phyloP scores from a whole-genome alignment of 352 stramenopile species.

The Globisporangium carolinianum region DNA sequence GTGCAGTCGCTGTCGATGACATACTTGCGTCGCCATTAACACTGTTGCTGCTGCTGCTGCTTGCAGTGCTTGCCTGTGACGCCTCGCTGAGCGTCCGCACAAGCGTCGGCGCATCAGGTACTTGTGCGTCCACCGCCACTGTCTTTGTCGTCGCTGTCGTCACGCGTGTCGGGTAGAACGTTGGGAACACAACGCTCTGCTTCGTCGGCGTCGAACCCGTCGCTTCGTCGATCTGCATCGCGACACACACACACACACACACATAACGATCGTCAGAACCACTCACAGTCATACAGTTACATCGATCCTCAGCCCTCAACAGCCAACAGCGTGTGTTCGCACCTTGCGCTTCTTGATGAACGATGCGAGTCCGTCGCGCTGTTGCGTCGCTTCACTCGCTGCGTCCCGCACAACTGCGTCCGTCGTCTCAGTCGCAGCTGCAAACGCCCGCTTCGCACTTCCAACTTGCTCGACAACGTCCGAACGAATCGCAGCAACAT shows the following conservation, averaged over 20 bases:
- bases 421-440: slow-evolving; percentile 14
- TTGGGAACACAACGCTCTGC: slow-evolving; percentile 28
- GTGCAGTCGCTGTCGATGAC: not conserved
- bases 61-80: slow-evolving; percentile 14
- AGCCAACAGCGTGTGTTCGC: not conserved
- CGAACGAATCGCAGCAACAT: too few relatives aligned
- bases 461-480: slow-evolving; percentile 21
- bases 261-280: not conserved
- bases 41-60: slow-evolving; percentile 12
- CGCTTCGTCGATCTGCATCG: slow-evolving; percentile 22
- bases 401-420: slow-evolving; percentile 22
- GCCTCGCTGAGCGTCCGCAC: slow-evolving; percentile 1
- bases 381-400: slow-evolving; percentile 19
- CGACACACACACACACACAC: not conserved
- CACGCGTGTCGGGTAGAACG: slow-evolving; percentile 31
- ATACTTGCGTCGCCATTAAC: not conserved
- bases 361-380: slow-evolving; percentile 27
- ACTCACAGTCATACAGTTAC: not conserved
- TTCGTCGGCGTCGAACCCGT: slow-evolving; percentile 41
- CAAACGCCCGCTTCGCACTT: slow-evolving; percentile 26
- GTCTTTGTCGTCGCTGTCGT: not conserved
- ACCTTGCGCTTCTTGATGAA: slow-evolving; percentile 56
- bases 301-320: not conserved
- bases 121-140: not conserved
- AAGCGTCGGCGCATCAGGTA: not conserved